Evolutionary conservation across 768 basidiomycete genomes (phyloP).

Genomic region (Pilatotrama ljubarskyi): DNA sequence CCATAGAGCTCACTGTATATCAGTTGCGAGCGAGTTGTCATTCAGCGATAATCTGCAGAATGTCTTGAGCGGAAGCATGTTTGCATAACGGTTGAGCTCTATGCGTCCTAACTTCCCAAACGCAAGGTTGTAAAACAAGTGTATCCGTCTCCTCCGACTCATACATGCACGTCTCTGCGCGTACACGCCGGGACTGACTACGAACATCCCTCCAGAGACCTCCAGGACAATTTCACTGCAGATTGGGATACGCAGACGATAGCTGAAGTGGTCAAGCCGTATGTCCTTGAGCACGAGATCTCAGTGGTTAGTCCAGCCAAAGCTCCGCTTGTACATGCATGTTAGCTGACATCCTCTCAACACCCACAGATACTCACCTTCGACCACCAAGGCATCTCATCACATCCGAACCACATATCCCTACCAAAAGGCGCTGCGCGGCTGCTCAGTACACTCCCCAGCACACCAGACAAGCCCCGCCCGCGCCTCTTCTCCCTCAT

Average conservation of each 20-base stretch:
- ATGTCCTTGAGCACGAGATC: slow-evolving; percentile 59
- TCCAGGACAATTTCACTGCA: slow-evolving; percentile 74
- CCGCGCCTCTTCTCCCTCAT: slow-evolving; percentile 57
- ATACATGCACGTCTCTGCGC: too few species aligned
- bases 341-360: background rate
- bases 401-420: slow-evolving; percentile 84
- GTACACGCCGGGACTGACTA: too few species aligned
- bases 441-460: slow-evolving; percentile 34
- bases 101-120: too few species aligned
- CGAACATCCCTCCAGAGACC: slow-evolving; percentile 39
- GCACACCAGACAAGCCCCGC: slow-evolving; percentile 30
- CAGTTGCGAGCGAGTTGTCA: too few species aligned
- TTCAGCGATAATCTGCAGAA: too few species aligned
- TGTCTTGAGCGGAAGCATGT: too few species aligned
- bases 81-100: too few species aligned
- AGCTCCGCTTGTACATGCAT: background rate
- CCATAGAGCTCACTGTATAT: too few species aligned
- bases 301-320: slow-evolving; percentile 46
- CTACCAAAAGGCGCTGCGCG: slow-evolving; percentile 56
- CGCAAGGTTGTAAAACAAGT: too few species aligned
- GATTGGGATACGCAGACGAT: slow-evolving; percentile 65
- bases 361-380: slow-evolving; percentile 77
- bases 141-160: too few species aligned
- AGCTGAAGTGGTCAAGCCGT: slow-evolving; percentile 56
- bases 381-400: slow-evolving; percentile 73